Evolutionary conservation across 306 rosid species (phyloP), one percentile per base, ranked within the genome.

Genomic region (Astragalus glycyphyllos): DNA sequence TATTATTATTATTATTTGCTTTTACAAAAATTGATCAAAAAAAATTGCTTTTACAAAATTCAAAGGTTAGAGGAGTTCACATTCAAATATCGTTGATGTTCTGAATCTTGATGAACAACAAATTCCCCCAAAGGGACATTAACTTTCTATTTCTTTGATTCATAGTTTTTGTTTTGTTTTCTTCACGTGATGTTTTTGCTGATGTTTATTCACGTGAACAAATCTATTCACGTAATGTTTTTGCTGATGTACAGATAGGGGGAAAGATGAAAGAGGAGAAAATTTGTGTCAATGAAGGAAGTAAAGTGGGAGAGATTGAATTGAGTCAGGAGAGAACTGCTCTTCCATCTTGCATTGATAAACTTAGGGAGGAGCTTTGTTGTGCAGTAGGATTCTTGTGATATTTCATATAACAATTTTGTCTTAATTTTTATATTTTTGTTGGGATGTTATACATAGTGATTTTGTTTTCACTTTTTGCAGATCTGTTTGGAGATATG

Each of bases 281-380:
- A 54, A 14, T 3, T 26, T 7, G 47, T 37, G 79, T 15, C 6
- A 46, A 40, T 15, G 86, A 83, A 55, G 77, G 77, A 58, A 76
- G 75, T 74, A 83, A 84, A 75, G 66, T n/a, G 5, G 69, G 62
- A 66, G 83, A 3, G 2, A 51, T 72, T 17, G 73, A 65, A 55
- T 58, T 42, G 72, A 40, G 9, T 13, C 2, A 20, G 1, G 23
- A 20, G 23, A 20, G 23, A 20, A 31, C 46, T 50, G 65, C 68
- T 34, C 85, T 89, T 58, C 89, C 98, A 32, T 32, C 37, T 56
- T 85, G 88, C 73, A 66, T 89, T 72, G 98, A 92, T 58, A 89
- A 85, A 78, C 96, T 92, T 0, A 84, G 83, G 71, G 96, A 92
- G 34, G 96, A 92, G 81, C 95, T 92, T 67, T 89, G 95, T 54